Conservation (phyloP, 805 yeast genomes). For the Teunomyces panamensis region DNA sequence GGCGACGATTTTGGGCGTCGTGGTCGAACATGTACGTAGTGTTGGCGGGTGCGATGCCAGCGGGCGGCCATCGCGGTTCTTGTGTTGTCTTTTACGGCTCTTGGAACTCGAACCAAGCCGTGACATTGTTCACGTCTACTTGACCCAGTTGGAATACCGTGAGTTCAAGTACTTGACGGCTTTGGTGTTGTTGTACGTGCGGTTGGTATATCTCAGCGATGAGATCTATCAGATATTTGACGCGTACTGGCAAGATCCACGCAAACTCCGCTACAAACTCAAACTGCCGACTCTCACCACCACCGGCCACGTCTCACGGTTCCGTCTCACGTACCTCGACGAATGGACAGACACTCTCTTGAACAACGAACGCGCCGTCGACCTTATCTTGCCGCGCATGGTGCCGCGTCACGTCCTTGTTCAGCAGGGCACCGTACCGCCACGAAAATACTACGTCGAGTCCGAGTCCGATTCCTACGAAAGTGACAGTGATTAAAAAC, state of each 20-base stretch:
- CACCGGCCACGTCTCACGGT: constrained; percentile 12
- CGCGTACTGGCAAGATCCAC: constrained; percentile 57
- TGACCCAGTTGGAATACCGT: constrained; percentile 51
- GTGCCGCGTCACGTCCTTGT: constrained; percentile 38
- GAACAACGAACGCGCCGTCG: constrained; percentile 59
- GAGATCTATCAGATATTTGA: constrained; percentile 53
- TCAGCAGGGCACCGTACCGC: constrained; percentile 39
- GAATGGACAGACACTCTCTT: constrained; percentile 67
- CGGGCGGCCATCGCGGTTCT: constrained; percentile 65
- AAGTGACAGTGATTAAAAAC: constrained; percentile 38
- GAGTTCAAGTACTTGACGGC: constrained; percentile 75
- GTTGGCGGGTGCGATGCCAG: constrained; percentile 59
- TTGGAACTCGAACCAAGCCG: constrained; percentile 70
- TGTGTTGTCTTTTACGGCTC: constrained; percentile 74
- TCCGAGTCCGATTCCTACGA: constrained; percentile 17
- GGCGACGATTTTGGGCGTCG: constrained; percentile 34
- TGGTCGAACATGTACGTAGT: constrained; percentile 33
- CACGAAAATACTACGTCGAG: constrained; percentile 31
- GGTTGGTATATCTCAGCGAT: constrained; percentile 40
- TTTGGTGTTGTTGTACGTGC: constrained; percentile 60
- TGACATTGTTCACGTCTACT: constrained; percentile 53
- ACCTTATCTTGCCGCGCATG: constrained; percentile 69
- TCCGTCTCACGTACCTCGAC: constrained; percentile 57
- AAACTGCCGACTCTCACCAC: constrained; percentile 19
- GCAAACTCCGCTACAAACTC: constrained; percentile 54